These are phyloP conservation scores for Clathrospora elynae DNA, from an alignment of 2,329 filamentous ascomycete genomes.

Conservation along the genomic window DNA sequence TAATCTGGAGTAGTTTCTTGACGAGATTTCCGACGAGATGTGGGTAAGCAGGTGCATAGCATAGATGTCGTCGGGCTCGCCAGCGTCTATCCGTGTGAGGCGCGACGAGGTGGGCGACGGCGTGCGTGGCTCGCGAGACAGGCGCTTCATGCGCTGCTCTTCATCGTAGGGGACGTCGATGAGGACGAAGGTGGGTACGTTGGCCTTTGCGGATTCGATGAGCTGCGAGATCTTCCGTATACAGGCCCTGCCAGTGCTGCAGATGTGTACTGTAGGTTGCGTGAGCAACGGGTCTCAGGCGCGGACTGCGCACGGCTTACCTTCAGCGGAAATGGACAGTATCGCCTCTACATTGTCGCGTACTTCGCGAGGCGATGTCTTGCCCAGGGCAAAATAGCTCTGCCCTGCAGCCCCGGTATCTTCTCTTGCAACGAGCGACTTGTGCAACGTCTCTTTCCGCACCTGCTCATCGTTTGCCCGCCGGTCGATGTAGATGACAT, in stretches of 20 bases:
- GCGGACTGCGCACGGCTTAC: slow-evolving; percentile 25
- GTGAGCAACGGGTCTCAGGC: slow-evolving; percentile 14
- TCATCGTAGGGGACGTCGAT: slow-evolving; percentile 53
- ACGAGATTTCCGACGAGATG: slow-evolving; percentile 50
- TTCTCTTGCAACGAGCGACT: slow-evolving; percentile 40
- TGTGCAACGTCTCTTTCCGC: slow-evolving; percentile 44
- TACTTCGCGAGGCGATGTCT: slow-evolving; percentile 42
- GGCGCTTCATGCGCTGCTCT: slow-evolving; percentile 48
- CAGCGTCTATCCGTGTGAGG: slow-evolving; percentile 35
- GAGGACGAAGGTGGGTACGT: slow-evolving; percentile 48
- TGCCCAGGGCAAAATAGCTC: slow-evolving; percentile 45
- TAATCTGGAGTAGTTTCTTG: slow-evolving; percentile 47
- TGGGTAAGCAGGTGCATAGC: slow-evolving; percentile 51
- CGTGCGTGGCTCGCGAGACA: slow-evolving; percentile 49
- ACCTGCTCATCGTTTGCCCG: slow-evolving; percentile 50
- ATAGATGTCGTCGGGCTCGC: slow-evolving; percentile 50
- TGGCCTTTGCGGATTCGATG: slow-evolving; percentile 39
- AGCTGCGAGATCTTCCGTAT: slow-evolving; percentile 46
- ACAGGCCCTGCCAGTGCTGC: slow-evolving; percentile 47
- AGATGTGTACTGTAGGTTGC: slow-evolving; percentile 47
- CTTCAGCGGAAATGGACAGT: slow-evolving; percentile 50
- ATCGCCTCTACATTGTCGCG: slow-evolving; percentile 49
- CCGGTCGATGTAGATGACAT: slow-evolving; percentile 53
- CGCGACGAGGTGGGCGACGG: slow-evolving; percentile 49
- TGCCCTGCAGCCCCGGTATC: slow-evolving; percentile 41